Percentiles rank a stretch among this genome's conserved stretches.
phyloP scores from a whole-genome alignment of 768 basidiomycete species.

The Macrolepiota fuliginosa region DNA sequence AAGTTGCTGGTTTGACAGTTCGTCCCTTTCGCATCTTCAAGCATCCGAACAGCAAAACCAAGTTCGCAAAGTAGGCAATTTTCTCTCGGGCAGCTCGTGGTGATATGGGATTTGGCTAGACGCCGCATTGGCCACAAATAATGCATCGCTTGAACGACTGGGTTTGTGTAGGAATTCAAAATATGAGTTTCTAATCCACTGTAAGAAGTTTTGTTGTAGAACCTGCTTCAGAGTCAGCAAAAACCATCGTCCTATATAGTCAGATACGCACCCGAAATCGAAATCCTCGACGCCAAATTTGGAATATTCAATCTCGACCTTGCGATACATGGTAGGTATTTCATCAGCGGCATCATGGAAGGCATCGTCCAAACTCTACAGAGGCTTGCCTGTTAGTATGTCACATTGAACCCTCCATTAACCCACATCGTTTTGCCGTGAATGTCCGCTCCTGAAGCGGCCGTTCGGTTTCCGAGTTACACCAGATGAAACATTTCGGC shows the following conservation, averaged over 20 bases:
- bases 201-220: slow-evolving; percentile 88
- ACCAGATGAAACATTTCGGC: slow-evolving; percentile 70
- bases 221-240: slow-evolving; percentile 42
- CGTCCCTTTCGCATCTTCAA: slow-evolving; percentile 89
- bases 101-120: slow-evolving; percentile 90
- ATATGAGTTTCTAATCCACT: slow-evolving; percentile 98
- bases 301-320: slow-evolving; percentile 97
- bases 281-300: slow-evolving; percentile 99
- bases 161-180: slow-evolving; percentile 94
- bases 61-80: slow-evolving; percentile 94
- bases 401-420: background rate
- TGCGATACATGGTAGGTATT: slow-evolving; percentile 80
- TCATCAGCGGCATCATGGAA: slow-evolving; percentile 54
- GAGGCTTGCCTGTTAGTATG: background rate
- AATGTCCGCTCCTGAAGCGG: slow-evolving; percentile 86
- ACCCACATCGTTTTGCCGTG: slow-evolving; percentile 45
- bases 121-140: slow-evolving; percentile 74
- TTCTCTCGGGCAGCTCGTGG: slow-evolving; percentile 82
- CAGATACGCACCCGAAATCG: slow-evolving; percentile 80
- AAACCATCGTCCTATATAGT: background rate
- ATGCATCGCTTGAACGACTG: slow-evolving; percentile 87
- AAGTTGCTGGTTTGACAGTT: slow-evolving; percentile 99
- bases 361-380: slow-evolving; percentile 38
- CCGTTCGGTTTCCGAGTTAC: slow-evolving; percentile 53
- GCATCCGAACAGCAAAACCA: slow-evolving; percentile 92